Evolutionary conservation across 805 yeast genomes (phyloP), one percentile per base, ranked within the genome.

Genomic region (Ogataea naganishii): DNA sequence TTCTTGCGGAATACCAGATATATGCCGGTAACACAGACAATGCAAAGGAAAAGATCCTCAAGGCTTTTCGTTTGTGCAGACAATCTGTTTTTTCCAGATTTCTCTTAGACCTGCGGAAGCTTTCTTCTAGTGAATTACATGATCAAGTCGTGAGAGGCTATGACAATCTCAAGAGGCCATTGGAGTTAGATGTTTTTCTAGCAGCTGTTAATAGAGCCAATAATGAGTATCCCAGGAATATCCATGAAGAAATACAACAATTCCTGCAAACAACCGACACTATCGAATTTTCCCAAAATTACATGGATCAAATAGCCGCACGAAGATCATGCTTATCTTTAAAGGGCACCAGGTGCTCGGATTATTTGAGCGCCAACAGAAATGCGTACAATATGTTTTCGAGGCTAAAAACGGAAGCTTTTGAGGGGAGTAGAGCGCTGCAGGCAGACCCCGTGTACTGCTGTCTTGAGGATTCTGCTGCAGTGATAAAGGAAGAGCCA

Each of bases 1-100:
- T 31, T 10, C 30, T 49, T 11, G 35, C 61, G 1, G 39, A 40
- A 12, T 47, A 41, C 23, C 35, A 49, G 7, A 31, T 53, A 7
- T 36, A 44, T 8, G 30, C 36, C 10, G 34, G 36, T 14, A 30
- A 43, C 4, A 12, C 32, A 2, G 27, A 28, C 0, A 19, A 31
- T 13, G 43, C 57, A 1, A 29, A 35, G 8, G 24, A 33, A 4
- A 33, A 32, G 17, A 29, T 41, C 17, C 22, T 23, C 3, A 14
- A 20, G 5, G 44, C 30, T 20, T 3, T n/a, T 17, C 3, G 18
- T 18, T 14, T 13, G 6, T 23, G 34, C 26, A 15, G 12, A 23
- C 6, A 24, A 33, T 25, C 7, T 28, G 6, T 10, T 35, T 30
- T 38, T 23, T 24, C 32, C 0, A 38, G 42, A 17, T 31, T 31